Conservation (phyloP, 805 yeast species). For the Metschnikowia rubicola region DNA sequence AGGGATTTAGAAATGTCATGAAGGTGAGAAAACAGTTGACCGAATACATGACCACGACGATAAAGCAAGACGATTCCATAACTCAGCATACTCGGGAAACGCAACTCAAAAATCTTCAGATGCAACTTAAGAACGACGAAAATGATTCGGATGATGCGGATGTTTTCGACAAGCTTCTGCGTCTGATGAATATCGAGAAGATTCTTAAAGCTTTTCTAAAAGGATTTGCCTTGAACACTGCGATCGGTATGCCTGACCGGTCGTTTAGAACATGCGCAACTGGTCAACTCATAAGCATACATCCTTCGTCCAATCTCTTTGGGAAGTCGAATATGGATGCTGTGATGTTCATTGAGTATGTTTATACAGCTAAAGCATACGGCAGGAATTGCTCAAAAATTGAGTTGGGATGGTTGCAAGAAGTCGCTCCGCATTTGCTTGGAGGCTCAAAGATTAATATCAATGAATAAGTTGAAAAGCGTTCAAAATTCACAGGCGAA, state of each 20-base stretch:
- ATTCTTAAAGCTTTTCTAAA: conserved; percentile 75
- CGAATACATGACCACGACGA: conserved; percentile 57
- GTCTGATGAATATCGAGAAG: conserved; percentile 48
- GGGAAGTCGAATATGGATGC: conserved; percentile 74
- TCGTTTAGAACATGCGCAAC: conserved; percentile 81
- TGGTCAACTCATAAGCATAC: conserved; percentile 83
- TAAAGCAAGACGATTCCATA: conserved; percentile 38
- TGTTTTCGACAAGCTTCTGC: conserved; percentile 12
- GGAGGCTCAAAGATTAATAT: conserved; percentile 39
- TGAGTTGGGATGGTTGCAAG: conserved; percentile 82
- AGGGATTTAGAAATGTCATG: conserved; percentile 75
- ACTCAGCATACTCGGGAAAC: conserved; percentile 24
- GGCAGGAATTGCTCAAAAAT: conserved; percentile 85
- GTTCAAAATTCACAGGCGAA: background rate
- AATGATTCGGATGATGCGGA: conserved; percentile 22
- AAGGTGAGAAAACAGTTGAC: conserved; percentile 73
- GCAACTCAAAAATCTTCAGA: conserved; percentile 23
- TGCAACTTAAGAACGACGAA: conserved; percentile 23
- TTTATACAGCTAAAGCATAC: conserved; percentile 87
- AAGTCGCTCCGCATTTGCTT: conserved; percentile 64
- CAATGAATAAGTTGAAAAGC: conserved; percentile 14
- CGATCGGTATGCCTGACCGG: conserved; percentile 92
- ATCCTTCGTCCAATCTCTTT: conserved; percentile 85
- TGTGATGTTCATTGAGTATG: conserved; percentile 91
- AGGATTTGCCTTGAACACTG: conserved; percentile 86